phyloP scores from a whole-genome alignment of 805 yeast species.

The Ogataea paradorogensis region DNA sequence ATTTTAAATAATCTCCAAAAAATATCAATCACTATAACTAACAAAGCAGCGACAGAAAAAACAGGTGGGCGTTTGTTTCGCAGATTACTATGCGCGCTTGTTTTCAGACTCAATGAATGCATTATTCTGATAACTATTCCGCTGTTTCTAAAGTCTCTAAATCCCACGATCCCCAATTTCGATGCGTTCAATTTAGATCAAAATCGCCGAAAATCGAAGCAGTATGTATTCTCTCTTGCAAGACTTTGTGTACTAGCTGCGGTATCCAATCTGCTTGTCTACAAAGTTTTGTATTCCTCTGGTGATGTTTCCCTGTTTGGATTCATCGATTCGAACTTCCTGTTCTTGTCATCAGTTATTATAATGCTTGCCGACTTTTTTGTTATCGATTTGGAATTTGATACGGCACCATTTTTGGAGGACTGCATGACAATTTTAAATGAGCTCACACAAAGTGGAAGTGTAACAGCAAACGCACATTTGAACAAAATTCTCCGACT shows the following conservation, averaged over 20 bases:
- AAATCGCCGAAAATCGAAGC: background rate
- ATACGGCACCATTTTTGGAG: background rate
- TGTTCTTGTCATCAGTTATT: slow-evolving; percentile 7
- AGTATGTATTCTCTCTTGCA: background rate
- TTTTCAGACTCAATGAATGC: slow-evolving; percentile 9
- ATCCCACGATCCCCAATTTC: background rate
- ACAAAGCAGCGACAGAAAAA: background rate
- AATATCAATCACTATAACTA: slow-evolving; percentile 1
- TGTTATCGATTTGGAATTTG: background rate
- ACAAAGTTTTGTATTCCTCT: background rate
- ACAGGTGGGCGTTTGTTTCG: background rate
- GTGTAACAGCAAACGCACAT: slow-evolving; percentile 9
- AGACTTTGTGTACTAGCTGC: slow-evolving; percentile 3
- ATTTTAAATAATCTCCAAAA: background rate
- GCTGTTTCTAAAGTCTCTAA: background rate
- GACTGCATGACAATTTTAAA: slow-evolving; percentile 1
- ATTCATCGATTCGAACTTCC: slow-evolving; percentile 9
- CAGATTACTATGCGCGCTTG: slow-evolving; percentile 8
- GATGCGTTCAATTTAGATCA: background rate
- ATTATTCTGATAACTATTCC: slow-evolving; percentile 5
- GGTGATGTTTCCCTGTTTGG: slow-evolving; percentile 9
- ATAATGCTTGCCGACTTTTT: slow-evolving; percentile 1
- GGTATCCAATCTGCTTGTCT: slow-evolving; percentile 4
- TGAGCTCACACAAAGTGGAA: slow-evolving; percentile 11
- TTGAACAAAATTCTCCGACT: slow-evolving; percentile 2